phyloP scores from a whole-genome alignment of 148 eudicot species.

The Persicaria maculosa region DNA sequence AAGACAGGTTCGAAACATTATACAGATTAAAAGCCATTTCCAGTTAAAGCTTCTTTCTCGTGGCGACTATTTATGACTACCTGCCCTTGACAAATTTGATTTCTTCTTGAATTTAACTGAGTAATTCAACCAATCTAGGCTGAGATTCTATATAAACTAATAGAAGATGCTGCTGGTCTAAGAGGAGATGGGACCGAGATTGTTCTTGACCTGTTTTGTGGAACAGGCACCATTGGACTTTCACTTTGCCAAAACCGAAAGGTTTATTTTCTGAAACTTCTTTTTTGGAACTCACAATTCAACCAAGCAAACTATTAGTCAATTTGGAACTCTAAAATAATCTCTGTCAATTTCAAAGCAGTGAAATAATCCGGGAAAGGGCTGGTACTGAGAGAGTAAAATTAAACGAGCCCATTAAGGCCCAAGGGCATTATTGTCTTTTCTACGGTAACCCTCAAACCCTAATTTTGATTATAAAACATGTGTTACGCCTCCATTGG shows the following conservation, averaged over 20 bases:
- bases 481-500: too few species aligned
- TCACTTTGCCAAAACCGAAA: constrained; percentile 67
- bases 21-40: not conserved
- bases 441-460: too few species aligned
- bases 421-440: too few species aligned
- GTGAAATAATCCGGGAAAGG: too few species aligned
- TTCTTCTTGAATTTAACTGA: constrained; percentile 12
- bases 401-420: too few species aligned
- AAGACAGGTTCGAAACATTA: constrained; percentile 47
- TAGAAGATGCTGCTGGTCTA: constrained; percentile 81
- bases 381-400: too few species aligned
- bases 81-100: not conserved
- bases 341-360: too few species aligned
- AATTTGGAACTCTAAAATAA: too few species aligned
- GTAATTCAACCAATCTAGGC: constrained; percentile 39
- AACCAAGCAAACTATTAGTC: too few species aligned
- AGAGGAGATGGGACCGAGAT: constrained; percentile 90
- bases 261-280: constrained; percentile 22
- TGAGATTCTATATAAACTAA: constrained; percentile 76
- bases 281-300: too few species aligned
- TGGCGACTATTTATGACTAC: not conserved
- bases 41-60: not conserved
- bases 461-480: too few species aligned
- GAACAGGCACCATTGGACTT: constrained; percentile 98
- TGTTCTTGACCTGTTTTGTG: constrained; percentile 90